Conservation (phyloP, 805 yeast genomes). For the Cyberlindnera lachancei region DNA sequence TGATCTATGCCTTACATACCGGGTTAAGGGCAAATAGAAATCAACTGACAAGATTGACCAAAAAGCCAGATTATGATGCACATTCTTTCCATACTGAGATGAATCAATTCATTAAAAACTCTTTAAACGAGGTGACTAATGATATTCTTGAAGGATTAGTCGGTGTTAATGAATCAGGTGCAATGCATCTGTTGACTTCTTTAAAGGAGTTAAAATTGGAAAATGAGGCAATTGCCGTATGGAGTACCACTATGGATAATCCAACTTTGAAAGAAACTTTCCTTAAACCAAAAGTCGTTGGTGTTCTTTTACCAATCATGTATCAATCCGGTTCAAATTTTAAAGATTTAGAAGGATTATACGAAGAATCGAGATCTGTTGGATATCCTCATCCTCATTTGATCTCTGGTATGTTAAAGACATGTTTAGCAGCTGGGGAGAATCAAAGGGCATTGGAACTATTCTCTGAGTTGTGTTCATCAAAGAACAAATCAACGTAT, state of each 20-base stretch:
- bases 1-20: conserved; percentile 45
- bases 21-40: conserved; percentile 49
- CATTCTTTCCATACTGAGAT: conserved; percentile 48
- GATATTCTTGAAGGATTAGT: conserved; percentile 39
- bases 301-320: conserved; percentile 60
- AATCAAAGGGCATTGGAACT: conserved; percentile 57
- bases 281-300: conserved; percentile 58
- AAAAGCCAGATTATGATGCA: conserved; percentile 54
- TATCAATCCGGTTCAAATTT: conserved; percentile 54
- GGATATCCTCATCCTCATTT: conserved; percentile 35
- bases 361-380: conserved; percentile 33
- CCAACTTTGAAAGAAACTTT: conserved; percentile 35
- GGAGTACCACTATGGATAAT: conserved; percentile 57
- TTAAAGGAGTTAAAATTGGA: conserved; percentile 53
- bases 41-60: conserved; percentile 46
- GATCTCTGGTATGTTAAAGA: conserved; percentile 66
- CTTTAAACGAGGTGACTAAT: conserved; percentile 44
- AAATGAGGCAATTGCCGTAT: conserved; percentile 57
- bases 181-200: conserved; percentile 49
- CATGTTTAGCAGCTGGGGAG: conserved; percentile 58
- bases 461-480: conserved; percentile 52
- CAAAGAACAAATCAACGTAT: conserved; percentile 34
- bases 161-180: conserved; percentile 43
- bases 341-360: conserved; percentile 53
- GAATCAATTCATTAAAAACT: conserved; percentile 40